These are phyloP conservation scores for Colletotrichum orchidophilum DNA, from an alignment of 2,329 filamentous ascomycete genomes.

Conservation along the genomic window DNA sequence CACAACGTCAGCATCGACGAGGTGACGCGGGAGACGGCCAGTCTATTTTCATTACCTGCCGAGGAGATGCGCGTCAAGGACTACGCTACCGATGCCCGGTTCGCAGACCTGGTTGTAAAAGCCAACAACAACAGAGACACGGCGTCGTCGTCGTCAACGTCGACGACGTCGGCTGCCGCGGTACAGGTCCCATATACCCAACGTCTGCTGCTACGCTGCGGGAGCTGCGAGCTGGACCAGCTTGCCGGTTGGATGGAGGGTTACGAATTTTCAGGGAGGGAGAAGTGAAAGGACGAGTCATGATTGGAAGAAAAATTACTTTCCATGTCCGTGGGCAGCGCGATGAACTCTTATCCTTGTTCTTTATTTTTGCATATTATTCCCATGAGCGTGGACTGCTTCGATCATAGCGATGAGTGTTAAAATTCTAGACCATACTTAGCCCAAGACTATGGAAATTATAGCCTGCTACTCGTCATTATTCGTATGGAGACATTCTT, in stretches of 20 bases:
- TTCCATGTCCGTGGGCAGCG: neutral
- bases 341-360: neutral
- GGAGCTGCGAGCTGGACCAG: conserved; percentile 25
- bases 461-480: neutral
- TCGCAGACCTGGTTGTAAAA: neutral
- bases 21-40: conserved; percentile 1
- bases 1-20: conserved; percentile 27
- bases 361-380: neutral
- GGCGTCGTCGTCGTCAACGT: neutral
- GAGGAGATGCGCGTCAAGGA: conserved; percentile 32
- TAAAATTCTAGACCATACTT: neutral
- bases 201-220: conserved; percentile 21
- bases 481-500: neutral
- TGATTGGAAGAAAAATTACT: neutral
- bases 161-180: neutral
- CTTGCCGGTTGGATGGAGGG: conserved; percentile 20
- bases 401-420: neutral
- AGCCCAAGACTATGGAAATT: neutral
- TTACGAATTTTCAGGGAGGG: neutral
- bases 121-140: neutral
- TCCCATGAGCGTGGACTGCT: neutral
- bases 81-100: conserved; percentile 9
- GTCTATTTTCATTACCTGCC: conserved; percentile 24
- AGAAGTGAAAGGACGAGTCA: neutral
- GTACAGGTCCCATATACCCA: conserved; percentile 12